Conservation (phyloP, 1,284 basidiomycete genomes). For the Crucibulum cyathiforme region DNA sequence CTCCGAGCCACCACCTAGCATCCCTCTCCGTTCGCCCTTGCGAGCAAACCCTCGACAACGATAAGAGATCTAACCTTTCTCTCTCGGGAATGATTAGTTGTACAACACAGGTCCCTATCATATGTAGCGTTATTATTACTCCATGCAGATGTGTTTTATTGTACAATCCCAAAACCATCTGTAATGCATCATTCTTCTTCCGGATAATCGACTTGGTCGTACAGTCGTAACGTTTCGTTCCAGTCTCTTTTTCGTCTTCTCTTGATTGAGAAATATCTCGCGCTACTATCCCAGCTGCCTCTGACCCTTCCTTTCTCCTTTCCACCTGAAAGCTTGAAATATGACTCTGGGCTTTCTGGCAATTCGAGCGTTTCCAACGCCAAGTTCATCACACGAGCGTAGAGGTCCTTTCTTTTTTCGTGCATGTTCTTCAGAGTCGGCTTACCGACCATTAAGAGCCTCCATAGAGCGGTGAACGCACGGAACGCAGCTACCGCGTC, state of each 20-base stretch:
- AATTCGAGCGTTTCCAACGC: constrained; percentile 67
- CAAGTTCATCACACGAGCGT: constrained; percentile 67
- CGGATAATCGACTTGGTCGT: constrained; percentile 81
- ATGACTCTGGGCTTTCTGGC: constrained; percentile 70
- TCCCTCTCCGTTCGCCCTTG: too few relatives aligned
- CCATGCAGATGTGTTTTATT: too few relatives aligned
- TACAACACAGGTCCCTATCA: too few relatives aligned
- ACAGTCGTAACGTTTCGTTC: constrained; percentile 82
- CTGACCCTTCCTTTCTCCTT: constrained; percentile 72
- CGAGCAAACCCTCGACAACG: too few relatives aligned
- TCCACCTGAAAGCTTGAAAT: constrained; percentile 63
- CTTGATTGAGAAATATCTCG: constrained; percentile 79
- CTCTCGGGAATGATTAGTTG: too few relatives aligned
- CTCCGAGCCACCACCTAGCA: too few relatives aligned
- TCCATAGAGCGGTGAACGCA: constrained; percentile 66
- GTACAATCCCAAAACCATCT: background rate
- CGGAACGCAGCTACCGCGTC: constrained; percentile 80
- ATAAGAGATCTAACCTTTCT: too few relatives aligned
- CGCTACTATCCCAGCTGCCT: constrained; percentile 68
- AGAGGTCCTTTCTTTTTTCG: constrained; percentile 58
- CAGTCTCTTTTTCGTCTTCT: constrained; percentile 84
- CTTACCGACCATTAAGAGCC: constrained; percentile 71
- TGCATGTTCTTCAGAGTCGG: constrained; percentile 58
- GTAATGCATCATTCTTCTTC: constrained; percentile 41
- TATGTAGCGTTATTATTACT: too few relatives aligned